Evolutionary conservation across 345 rosid genomes (phyloP), one percentile per base, ranked within the genome.

Genomic region (Moringa oleifera): DNA sequence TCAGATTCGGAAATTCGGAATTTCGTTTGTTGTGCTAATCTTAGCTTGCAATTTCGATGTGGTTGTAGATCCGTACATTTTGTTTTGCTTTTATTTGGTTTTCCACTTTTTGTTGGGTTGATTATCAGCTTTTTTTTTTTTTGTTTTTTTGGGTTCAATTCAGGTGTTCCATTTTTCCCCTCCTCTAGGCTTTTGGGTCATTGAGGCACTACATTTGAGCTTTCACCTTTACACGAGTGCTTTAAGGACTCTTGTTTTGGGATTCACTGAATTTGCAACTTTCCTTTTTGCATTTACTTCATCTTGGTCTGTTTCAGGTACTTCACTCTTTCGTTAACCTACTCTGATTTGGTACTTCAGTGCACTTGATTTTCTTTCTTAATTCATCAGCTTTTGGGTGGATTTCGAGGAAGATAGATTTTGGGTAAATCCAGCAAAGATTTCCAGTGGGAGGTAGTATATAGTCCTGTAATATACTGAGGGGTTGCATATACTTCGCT

Each of bases 241-340:
- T 7, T 1, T 4, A 15, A 41, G 12, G 47, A 11, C 22, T 67
- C 62, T 54, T 53, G 36, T 24, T 59, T 45, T 70, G 63, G 53
- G 60, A 25, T 51, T 47, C 70, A 25, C 59, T 20, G 50, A 53
- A 62, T 36, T 51, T 24, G n/a, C 16, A 41, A 19, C 1, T 51
- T 58, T 53, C 25, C 18, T 63, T 67, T 59, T 62, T 63, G 22
- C 25, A 55, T 65, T 61, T 57, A 67, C 67, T 36, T 49, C 53
- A 64, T 68, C 76, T 61, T 62, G 72, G 74, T 65, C 71, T 68
- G 65, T 71, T 73, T 69, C 77, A 71, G 82, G 83, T 78, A 75
- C 15, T 41, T 15, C 9, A 1, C 13, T 41, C 17, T 15, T 41
- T 7, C 12, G 12, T 41, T 11, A 41, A 16, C 12, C 17, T 41